Conservation (phyloP, 2,329 filamentous ascomycete species). For the Arthrobotrys sphaeroides region DNA sequence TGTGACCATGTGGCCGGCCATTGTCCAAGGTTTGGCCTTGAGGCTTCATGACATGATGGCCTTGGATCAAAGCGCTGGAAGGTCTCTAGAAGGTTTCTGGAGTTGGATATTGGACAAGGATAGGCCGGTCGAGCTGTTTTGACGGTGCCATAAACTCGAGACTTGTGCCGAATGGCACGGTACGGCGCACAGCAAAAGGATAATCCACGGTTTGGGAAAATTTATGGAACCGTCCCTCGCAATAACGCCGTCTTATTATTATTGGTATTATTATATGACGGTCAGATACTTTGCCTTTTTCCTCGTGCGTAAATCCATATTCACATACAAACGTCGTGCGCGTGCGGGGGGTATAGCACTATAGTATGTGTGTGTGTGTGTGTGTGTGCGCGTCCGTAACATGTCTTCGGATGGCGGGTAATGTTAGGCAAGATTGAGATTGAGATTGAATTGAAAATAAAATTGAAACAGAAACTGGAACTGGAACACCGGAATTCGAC, state of each 20-base stretch:
- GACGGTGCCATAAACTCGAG: conserved; percentile 17
- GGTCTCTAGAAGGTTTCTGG: conserved; percentile 51
- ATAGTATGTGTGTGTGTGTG: not conserved
- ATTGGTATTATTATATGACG: conserved; percentile 13
- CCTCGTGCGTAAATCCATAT: not conserved
- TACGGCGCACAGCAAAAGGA: conserved; percentile 19
- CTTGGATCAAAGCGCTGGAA: conserved; percentile 40
- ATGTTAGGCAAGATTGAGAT: not conserved
- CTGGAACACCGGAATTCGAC: not conserved
- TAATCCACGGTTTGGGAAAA: conserved; percentile 20
- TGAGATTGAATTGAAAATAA: not conserved
- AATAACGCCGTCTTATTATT: conserved; percentile 18
- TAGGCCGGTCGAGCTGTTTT: conserved; percentile 14
- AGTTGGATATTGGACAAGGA: conserved; percentile 43
- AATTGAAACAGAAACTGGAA: not conserved
- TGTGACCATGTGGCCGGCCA: conserved; percentile 35
- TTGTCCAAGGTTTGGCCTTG: not conserved
- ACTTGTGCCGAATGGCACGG: conserved; percentile 26
- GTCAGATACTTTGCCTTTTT: conserved; percentile 23
- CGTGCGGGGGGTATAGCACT: too few relatives aligned
- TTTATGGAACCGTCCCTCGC: not conserved
- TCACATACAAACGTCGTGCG: not conserved
- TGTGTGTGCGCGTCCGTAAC: not conserved
- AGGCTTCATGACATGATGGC: conserved; percentile 4
- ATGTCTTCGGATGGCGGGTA: conserved; percentile 11